Evolutionary conservation across 83 land plant species (phyloP), one percentile per base, ranked within the genome.

Genomic region (Isoetes engelmannii): DNA sequence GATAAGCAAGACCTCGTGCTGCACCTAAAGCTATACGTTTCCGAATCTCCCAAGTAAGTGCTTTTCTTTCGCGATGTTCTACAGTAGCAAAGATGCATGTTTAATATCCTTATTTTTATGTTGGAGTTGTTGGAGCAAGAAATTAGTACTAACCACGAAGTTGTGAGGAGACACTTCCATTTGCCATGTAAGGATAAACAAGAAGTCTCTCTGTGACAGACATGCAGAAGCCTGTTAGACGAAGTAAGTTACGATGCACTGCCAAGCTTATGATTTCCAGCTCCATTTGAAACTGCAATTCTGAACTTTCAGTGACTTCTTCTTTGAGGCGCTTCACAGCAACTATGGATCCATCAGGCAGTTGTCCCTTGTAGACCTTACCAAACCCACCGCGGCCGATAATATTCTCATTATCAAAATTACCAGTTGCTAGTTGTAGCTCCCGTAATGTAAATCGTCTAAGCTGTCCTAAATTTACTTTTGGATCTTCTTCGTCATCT

Each of bases 191-290:
- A 10, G 83, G 83, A 50, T 74, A 81, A 46, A 81, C 84, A 6
- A 81, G 75, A 20, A 81, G 69, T 12, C 82, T 42, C 68, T 81
- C 83, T 19, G 49, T 41, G 53, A 48, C 13, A 54, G 77, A 46
- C 64, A 75, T 50, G 69, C 84, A 74, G 78, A 47, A 81, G 41
- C 84, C 84, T 43, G 46, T 21, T 6, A 81, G 78, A 5, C 83
- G 71, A 12, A 81, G 82, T 6, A 81, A 64, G 53, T 81, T 81
- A 0, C 78, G 78, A 69, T 81, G 84, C 37, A 79, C 83, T 4
- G 83, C 83, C 37, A 80, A 42, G 75, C 82, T 79, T 48, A 81
- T 81, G 67, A 81, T 75, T 64, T 74, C 83, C 46, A 81, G 58
- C 62, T 81, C 84, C 61, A 73, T 80, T 15, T 37, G 20, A 57